A percentile compares a stretch with the other conserved stretches of the same genome.
Evolutionary conservation across 2,329 filamentous ascomycete genomes (phyloP).

Genomic region (Chaetomium sp.): DNA sequence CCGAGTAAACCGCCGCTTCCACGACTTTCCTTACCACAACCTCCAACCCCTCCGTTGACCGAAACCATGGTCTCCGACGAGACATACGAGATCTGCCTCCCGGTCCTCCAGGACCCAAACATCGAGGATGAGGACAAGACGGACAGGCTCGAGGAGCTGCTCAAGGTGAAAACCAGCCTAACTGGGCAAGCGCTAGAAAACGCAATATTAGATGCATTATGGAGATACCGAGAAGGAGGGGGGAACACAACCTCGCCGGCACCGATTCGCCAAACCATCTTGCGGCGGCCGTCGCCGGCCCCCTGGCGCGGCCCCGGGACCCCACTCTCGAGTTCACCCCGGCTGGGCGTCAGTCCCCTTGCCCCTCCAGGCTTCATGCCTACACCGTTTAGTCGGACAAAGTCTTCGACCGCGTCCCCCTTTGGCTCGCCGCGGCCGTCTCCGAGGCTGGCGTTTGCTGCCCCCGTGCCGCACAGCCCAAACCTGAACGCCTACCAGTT

Average conservation of each 20-base stretch:
- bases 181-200: constrained; percentile 81
- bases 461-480: constrained; percentile 87
- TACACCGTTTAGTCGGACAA: constrained; percentile 73
- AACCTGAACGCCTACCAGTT: constrained; percentile 95
- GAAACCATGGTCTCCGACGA: constrained; percentile 84
- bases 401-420: constrained; percentile 79
- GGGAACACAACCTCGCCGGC: constrained; percentile 72
- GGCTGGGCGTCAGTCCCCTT: constrained; percentile 78
- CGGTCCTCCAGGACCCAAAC: constrained; percentile 77
- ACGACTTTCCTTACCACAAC: neutral
- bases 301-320: constrained; percentile 88
- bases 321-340: constrained; percentile 79
- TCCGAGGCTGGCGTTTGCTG: constrained; percentile 84
- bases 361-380: constrained; percentile 82
- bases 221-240: constrained; percentile 74
- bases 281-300: constrained; percentile 87
- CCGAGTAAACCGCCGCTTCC: constrained; percentile 12
- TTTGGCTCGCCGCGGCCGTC: constrained; percentile 94
- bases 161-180: constrained; percentile 76
- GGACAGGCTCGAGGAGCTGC: constrained; percentile 83
- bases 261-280: constrained; percentile 82
- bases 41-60: neutral
- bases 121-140: constrained; percentile 95
- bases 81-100: constrained; percentile 87
- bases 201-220: constrained; percentile 85